Evolutionary conservation across 495 filamentous ascomycete genomes (phyloP).

Genomic region (Annulohypoxylon nitens): DNA sequence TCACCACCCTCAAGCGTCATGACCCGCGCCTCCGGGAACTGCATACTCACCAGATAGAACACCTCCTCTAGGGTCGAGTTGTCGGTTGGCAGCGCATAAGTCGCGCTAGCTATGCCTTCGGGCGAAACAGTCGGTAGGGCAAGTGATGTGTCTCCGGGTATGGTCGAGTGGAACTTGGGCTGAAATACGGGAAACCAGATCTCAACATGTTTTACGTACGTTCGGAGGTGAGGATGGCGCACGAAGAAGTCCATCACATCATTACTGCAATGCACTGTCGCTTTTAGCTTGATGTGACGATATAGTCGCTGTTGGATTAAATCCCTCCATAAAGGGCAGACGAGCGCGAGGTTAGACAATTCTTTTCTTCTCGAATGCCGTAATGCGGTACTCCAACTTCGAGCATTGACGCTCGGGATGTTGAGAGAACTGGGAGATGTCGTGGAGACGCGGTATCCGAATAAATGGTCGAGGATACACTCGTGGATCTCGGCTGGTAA

Average conservation of each 20-base stretch:
- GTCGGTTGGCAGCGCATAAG: constrained; percentile 67
- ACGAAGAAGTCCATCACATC: constrained; percentile 70
- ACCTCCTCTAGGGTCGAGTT: constrained; percentile 78
- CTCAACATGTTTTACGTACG: constrained; percentile 77
- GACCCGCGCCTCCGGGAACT: constrained; percentile 71
- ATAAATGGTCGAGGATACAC: constrained; percentile 75
- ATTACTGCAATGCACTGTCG: constrained; percentile 69
- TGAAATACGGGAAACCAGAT: constrained; percentile 82
- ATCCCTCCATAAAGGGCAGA: constrained; percentile 71
- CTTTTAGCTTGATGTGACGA: constrained; percentile 80
- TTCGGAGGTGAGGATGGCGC: constrained; percentile 67
- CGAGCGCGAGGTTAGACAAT: constrained; percentile 73
- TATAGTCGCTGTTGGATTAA: constrained; percentile 78
- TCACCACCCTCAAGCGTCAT: constrained; percentile 83
- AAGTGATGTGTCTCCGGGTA: constrained; percentile 50
- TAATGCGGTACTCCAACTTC: constrained; percentile 73
- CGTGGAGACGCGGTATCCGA: constrained; percentile 72
- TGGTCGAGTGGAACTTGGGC: constrained; percentile 59
- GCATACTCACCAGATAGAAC: constrained; percentile 68
- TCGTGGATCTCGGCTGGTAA: constrained; percentile 80
- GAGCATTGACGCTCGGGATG: constrained; percentile 60
- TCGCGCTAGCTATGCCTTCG: constrained; percentile 64
- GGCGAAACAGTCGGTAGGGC: constrained; percentile 61
- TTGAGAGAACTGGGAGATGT: constrained; percentile 63
- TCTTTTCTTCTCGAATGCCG: constrained; percentile 76